Base-by-base conservation (phyloP, 2,329 filamentous ascomycete genomes). In the Neofusicoccum sp. region DNA sequence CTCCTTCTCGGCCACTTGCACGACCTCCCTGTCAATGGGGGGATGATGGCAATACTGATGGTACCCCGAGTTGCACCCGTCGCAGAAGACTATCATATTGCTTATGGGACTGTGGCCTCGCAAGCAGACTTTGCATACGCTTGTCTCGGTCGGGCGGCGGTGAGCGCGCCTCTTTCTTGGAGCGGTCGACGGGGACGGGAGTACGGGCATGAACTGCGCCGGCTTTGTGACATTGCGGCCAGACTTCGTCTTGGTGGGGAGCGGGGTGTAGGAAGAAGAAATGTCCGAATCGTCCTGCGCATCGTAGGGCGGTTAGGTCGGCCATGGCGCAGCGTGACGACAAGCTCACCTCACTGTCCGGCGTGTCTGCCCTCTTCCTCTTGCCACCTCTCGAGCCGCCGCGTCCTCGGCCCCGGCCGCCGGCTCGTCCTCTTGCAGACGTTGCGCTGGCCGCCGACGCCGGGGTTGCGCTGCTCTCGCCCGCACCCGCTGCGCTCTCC, bases 81-180 rank as follows among this genome's bases (percentile, higher is more conserved):
- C 90, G 78, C 92, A 96, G 75, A 93, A 92, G 2, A 95, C 91
- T 72, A 96, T 93, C 77, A 88, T 85, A 77, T 95, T 95, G 68
- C 80, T 86, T n/a, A 81, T 74, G 3, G 89, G 88, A 70, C 89
- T 91, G 67, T 89, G 85, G 8, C 89, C 87, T 67, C 91, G 83
- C 60, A 87, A 84, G 76, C 92, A 96, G 66, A 85, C 83, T 69
- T 87, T 88, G 79, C 91, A 95, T 36, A 90, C 81, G 12, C 85
- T 65, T 75, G 74, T 78, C 76, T 85, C 67, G 50, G 52, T 50
- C 4, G 61, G 44, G 28, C 45, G 61, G 7, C 45, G 52, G 34
- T 48, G 44, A 76, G 80, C 66, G 76, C 71, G 66, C 71, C 79
- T 75, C 66, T 76, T 77, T 76, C 82, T 85, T 76, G 77, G 71